Conservation (phyloP, 2,329 filamentous ascomycete species). For the Ophidiomyces ophidiicola region DNA sequence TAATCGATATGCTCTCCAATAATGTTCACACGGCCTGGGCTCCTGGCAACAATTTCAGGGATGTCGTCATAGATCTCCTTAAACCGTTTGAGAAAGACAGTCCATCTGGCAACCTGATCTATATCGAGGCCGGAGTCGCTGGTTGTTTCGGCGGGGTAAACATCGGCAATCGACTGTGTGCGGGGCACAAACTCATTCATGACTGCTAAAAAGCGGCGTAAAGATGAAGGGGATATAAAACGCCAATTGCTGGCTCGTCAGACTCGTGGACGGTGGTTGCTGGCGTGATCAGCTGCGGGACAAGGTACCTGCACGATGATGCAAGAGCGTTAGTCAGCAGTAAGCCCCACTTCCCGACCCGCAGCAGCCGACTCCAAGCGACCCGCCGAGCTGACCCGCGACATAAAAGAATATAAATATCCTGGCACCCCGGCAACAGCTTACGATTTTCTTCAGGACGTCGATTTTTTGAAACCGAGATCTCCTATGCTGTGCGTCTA, state of each 20-base stretch:
- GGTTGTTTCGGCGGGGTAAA: constrained; percentile 68
- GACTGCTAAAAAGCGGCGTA: constrained; percentile 23
- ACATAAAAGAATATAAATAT: too few species aligned
- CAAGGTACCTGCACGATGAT: too few species aligned
- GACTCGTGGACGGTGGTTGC: too few species aligned
- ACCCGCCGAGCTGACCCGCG: too few species aligned
- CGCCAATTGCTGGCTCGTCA: too few species aligned
- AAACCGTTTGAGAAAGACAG: constrained; percentile 59
- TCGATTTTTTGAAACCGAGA: too few species aligned
- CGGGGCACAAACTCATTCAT: constrained; percentile 52
- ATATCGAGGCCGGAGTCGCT: constrained; percentile 60
- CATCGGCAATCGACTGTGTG: constrained; percentile 61
- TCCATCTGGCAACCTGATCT: constrained; percentile 62
- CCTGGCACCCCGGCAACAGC: too few species aligned
- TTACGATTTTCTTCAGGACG: too few species aligned
- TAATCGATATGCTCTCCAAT: constrained; percentile 99
- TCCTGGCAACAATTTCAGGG: constrained; percentile 73
- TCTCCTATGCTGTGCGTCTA: too few species aligned
- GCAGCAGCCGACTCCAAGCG: constrained; percentile 7
- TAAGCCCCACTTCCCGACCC: background rate
- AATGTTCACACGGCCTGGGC: constrained; percentile 90
- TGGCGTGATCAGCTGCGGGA: too few species aligned
- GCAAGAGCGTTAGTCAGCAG: background rate
- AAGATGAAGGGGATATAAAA: too few species aligned
- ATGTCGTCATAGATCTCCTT: constrained; percentile 54